Base-by-base conservation (phyloP, 2,329 filamentous ascomycete species). In the Zymoseptoria tritici region DNA sequence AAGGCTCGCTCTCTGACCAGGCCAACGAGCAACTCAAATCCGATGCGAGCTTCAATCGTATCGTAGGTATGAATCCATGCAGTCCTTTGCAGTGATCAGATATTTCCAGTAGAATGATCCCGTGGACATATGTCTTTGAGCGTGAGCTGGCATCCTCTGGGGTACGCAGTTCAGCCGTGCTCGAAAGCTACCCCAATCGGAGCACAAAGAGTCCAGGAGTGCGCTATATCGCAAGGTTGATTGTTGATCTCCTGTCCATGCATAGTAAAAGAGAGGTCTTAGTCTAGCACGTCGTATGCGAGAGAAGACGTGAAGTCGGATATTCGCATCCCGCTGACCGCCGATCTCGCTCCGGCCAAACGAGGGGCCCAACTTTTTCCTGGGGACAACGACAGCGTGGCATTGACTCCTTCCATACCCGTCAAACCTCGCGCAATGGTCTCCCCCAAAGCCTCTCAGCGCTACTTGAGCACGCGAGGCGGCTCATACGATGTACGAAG, bases 401-500 rank as follows among this genome's bases (percentile, higher is more conserved):
- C 36, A 46, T 46, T 16, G 16, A 46, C 36, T 42, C 36, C 36
- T 42, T 42, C 36, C 4, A 7, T n/a, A n/a, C 16, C 36, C 36
- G 36, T 16, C 16, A n/a, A 13, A n/a, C 7, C 6, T 46, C 13
- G 4, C 36, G 7, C 36, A 7, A 67, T 67, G 65, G 59, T 62
- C 22, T 50, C 77, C 54, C 77, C 79, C 63, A 81, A 79, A 57
- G 72, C 79, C 60, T 85, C 83, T 11, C 84, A 86, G 68, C 78
- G 79, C 66, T 87, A 86, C 69, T 75, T 86, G 58, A 85, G 83
- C 68, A 86, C 83, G 20, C 76, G 84, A 64, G 84, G 84, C 66
- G 84, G 83, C 61, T 84, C 81, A 24, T 85, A 85, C 73, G 82
- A 83, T 68, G 84, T 85, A 77, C 68, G 79, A 72, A 29, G 31